Conservation (phyloP, 306 rosid species). For the Inga oerstediana region DNA sequence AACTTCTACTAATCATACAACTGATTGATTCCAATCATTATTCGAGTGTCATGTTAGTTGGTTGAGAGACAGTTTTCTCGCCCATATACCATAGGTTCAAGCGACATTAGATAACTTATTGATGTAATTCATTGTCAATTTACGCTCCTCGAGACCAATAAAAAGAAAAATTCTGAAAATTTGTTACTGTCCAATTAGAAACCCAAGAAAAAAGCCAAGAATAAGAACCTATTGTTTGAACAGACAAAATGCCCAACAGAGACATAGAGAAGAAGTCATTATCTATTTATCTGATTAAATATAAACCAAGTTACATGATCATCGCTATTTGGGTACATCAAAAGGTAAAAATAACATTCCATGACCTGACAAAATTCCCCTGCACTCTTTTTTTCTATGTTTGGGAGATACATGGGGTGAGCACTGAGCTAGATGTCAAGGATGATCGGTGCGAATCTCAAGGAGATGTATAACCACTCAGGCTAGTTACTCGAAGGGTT, state of each 20-base stretch:
- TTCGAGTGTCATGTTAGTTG: too few relatives aligned
- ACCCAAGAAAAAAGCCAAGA: background rate
- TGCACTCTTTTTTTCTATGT: background rate
- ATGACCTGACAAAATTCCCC: background rate
- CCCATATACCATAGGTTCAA: too few relatives aligned
- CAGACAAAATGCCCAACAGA: background rate
- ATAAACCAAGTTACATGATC: background rate
- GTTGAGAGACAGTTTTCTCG: too few relatives aligned
- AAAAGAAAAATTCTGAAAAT: background rate
- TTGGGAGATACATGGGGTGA: background rate
- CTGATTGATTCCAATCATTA: too few relatives aligned
- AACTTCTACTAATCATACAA: background rate
- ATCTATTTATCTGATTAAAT: background rate
- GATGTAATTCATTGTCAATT: too few relatives aligned
- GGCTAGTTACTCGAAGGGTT: background rate
- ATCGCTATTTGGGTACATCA: background rate
- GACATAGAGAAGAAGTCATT: background rate
- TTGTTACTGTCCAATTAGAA: background rate
- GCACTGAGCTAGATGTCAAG: background rate
- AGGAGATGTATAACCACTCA: background rate
- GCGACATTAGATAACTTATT: too few relatives aligned
- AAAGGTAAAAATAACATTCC: background rate
- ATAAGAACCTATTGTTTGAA: background rate
- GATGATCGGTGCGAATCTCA: background rate
- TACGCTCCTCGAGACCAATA: too few relatives aligned